Base-by-base conservation (phyloP, 108 stramenopile species). In the Thalassiosira profunda region DNA sequence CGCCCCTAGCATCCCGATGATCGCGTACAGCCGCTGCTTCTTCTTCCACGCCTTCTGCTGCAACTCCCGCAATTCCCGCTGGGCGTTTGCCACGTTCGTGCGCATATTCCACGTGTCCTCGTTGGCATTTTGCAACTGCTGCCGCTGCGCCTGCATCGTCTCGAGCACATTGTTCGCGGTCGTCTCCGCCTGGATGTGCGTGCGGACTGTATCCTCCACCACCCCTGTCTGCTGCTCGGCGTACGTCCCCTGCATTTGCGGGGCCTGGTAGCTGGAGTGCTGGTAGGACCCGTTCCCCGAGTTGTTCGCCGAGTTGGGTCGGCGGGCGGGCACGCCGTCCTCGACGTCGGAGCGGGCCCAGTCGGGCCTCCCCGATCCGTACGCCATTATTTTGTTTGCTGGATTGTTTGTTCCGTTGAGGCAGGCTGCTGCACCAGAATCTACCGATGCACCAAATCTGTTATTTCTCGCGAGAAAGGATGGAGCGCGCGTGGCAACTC, bases 31-130 rank as follows among this genome's bases (percentile, higher is more conserved):
- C 53, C 77, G 56, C 33, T 51, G 58, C 42, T 90, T 92, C 80
- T 86, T 88, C 55, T 74, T 67, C 35, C 85, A 84, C 31, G 87
- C 88, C 70, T 92, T 95, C 7, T 68, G 58, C 48, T 82, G 79
- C 38, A 95, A 76, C 17, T 85, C 86, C 28, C 67, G 64, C 35
- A 95, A 41, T 65, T 95, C 90, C 53, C 80, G 69, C 65, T 86
- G 86, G 8, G 94, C 91, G 26, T 70, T 54, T 38, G 90, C 94
- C 30, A 87, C 90, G 35, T 86, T 81, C 42, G 84, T 55, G 44
- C 90, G 71, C 86, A 88, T 95, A 41, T 90, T 77, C 82, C 86
- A 87, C 14, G 92, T 90, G 41, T 92, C 88, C 29, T 91, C 91
- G 41, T 89, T 88, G 9, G 94, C 94, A 28, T 87, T 82, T 60